Conservation (phyloP, 495 filamentous ascomycete genomes). For the Penicillium taxi region DNA sequence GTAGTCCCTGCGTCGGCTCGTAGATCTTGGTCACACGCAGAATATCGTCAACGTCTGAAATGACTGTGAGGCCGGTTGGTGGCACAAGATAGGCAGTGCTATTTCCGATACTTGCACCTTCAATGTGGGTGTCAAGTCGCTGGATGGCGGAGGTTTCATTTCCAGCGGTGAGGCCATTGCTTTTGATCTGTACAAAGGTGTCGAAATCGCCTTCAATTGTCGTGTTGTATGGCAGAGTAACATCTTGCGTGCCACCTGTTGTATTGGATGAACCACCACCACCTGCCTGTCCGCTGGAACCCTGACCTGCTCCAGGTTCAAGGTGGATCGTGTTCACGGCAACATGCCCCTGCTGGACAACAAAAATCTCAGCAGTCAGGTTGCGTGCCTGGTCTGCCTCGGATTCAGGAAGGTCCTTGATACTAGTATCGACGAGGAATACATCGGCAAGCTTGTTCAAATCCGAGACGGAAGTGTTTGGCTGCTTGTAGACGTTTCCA, state of each 20-base stretch:
- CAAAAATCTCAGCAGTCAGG: conserved; percentile 60
- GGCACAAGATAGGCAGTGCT: conserved; percentile 71
- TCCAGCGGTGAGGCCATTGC: conserved; percentile 46
- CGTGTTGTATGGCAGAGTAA: conserved; percentile 49
- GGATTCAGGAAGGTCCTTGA: conserved; percentile 48
- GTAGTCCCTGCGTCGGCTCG: conserved; percentile 58
- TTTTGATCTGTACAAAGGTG: conserved; percentile 49
- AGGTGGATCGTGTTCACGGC: conserved; percentile 56
- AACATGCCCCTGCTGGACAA: conserved; percentile 57
- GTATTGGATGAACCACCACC: conserved; percentile 47
- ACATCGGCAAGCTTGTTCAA: conserved; percentile 60
- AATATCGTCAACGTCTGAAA: conserved; percentile 75
- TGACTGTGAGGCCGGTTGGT: conserved; percentile 54
- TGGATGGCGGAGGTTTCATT: conserved; percentile 56
- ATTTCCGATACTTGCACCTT: conserved; percentile 57
- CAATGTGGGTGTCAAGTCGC: conserved; percentile 56
- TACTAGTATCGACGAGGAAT: conserved; percentile 57
- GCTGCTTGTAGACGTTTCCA: conserved; percentile 72
- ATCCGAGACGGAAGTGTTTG: conserved; percentile 52
- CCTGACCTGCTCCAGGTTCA: conserved; percentile 42
- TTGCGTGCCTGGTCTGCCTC: conserved; percentile 63
- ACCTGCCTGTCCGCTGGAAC: conserved; percentile 42
- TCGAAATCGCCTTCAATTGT: conserved; percentile 65
- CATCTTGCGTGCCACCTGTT: conserved; percentile 46
- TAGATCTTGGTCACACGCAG: conserved; percentile 80